Evolutionary conservation across 495 filamentous ascomycete species (phyloP).

Genomic region (Xylaria venustula): DNA sequence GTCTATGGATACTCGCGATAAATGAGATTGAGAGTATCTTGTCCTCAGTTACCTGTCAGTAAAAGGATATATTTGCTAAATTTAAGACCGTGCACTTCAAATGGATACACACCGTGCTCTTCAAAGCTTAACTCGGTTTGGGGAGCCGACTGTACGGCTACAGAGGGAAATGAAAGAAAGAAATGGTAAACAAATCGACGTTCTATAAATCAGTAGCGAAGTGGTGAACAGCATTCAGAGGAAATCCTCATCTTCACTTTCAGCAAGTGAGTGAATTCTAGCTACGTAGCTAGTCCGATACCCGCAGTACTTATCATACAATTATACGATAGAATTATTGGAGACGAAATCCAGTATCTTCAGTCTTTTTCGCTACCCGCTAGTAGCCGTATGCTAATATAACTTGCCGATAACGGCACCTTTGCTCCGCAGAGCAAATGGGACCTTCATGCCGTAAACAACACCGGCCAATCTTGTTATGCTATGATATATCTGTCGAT

Average conservation of each 20-base stretch:
- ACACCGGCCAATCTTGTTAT: too few relatives aligned
- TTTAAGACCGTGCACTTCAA: too few relatives aligned
- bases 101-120: too few relatives aligned
- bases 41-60: background rate
- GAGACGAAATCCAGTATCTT: background rate
- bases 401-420: conserved; percentile 1
- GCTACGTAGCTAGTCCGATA: background rate
- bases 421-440: background rate
- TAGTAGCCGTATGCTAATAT: background rate
- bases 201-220: too few relatives aligned
- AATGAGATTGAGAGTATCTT: background rate
- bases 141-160: too few relatives aligned
- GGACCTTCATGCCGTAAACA: background rate
- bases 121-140: too few relatives aligned
- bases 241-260: background rate
- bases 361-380: background rate
- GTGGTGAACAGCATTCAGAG: background rate
- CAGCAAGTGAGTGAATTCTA: too few relatives aligned
- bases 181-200: too few relatives aligned
- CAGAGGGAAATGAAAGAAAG: too few relatives aligned
- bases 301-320: background rate
- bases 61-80: too few relatives aligned
- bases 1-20: background rate
- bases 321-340: background rate
- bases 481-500: too few relatives aligned